Evolutionary conservation across 176 grass and related monocot species (phyloP), one percentile per base, ranked within the genome.

Genomic region (Alopecurus myosuroides): DNA sequence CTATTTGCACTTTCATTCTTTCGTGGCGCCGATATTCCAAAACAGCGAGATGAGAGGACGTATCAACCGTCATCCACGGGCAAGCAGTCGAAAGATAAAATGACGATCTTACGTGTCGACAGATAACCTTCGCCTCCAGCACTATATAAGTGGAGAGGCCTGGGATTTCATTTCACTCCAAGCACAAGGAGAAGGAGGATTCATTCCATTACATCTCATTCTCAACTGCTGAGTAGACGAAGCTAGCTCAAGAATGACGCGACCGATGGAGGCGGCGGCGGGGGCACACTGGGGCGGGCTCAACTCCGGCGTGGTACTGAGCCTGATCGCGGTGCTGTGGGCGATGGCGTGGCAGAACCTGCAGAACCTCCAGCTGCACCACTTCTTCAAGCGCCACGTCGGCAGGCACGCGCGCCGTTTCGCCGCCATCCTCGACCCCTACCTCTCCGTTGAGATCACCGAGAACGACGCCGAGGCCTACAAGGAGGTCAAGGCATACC

Each of bases 401-500:
- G 77, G 9, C 80, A 72, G 84, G 1, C 74, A 71, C 35, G 88
- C 79, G 30, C 79, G 73, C 14, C 69, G 77, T 15, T 50, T 89
- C 36, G 77, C 82, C 49, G 88, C 83, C 6, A 36, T 85, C 37
- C 48, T 90, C 26, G 83, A 93, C 85, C 91, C 91, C 1, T 93
- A 90, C 79, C 31, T 86, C 10, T 81, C 86, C 17, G 76, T 93
- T 3, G 84, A 82, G 55, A 63, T 94, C 82, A 5, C 74, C 66
- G 85, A 93, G 78, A 76, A 88, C 81, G 74, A 84, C 31, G 92
- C 82, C 62, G 88, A 91, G 7, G 79, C 75, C 2, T 90, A 61
- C 75, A n/a, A 78, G 42, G 92, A 88, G 86, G 63, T 88, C 29
- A 85, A 94, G 50, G 82, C 88, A 4, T 94, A 94, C 83, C 88